Percentiles rank a stretch among this genome's conserved stretches.
Evolutionary conservation across 768 basidiomycete species (phyloP).

Genomic region (Boletus subparvulus): DNA sequence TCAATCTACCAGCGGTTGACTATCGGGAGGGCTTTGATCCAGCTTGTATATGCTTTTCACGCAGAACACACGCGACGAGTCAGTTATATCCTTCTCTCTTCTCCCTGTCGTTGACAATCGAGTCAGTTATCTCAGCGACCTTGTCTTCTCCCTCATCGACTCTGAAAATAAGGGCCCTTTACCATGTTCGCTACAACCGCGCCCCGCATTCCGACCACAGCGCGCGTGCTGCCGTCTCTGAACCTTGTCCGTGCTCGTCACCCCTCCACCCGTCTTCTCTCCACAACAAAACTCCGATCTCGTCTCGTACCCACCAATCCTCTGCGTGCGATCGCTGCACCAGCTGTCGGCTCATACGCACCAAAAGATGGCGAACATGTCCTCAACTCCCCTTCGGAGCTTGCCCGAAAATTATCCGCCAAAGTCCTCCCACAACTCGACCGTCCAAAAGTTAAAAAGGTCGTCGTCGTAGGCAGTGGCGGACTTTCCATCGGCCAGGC

Average conservation of each 20-base stretch:
- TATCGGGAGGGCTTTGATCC: constrained; percentile 15
- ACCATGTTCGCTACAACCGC: constrained; percentile 12
- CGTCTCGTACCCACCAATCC: constrained; percentile 48
- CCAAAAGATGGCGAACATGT: constrained; percentile 69
- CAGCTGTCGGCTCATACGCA: constrained; percentile 68
- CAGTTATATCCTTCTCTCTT: constrained; percentile 8
- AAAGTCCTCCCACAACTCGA: constrained; percentile 91
- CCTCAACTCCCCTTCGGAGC: constrained; percentile 90
- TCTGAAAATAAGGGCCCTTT: constrained; percentile 9
- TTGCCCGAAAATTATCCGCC: constrained; percentile 91
- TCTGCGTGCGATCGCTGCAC: constrained; percentile 67
- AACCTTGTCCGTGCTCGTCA: constrained; percentile 20
- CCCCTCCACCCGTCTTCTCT: constrained; percentile 47
- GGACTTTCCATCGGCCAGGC: constrained; percentile 98
- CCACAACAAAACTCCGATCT: constrained; percentile 41
- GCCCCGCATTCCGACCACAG: constrained; percentile 14
- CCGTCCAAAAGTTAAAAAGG: constrained; percentile 89
- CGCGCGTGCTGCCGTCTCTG: constrained; percentile 12
- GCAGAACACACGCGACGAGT: constrained; percentile 36
- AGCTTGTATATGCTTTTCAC: constrained; percentile 34
- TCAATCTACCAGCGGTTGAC: neutral
- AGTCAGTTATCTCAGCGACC: constrained; percentile 32
- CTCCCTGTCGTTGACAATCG: constrained; percentile 1
- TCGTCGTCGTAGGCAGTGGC: constrained; percentile 94
- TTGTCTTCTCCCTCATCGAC: constrained; percentile 27